phyloP scores from a whole-genome alignment of 2,329 filamentous ascomycete species.

The Penicillium freii region DNA sequence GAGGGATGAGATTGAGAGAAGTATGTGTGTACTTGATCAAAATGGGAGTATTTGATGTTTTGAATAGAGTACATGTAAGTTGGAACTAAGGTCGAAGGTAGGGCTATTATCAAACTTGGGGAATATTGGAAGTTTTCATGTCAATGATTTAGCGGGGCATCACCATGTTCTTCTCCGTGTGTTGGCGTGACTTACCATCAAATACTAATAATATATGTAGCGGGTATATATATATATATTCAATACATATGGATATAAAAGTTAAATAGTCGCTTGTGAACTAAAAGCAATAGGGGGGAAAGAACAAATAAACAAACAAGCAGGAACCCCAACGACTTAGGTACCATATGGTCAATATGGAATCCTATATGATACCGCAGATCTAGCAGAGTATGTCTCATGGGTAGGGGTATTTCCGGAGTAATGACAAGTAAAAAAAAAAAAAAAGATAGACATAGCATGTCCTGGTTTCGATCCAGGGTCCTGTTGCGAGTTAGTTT shows the following conservation, averaged over 20 bases:
- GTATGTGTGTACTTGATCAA: not conserved
- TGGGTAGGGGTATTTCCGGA: too few relatives aligned
- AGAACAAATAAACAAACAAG: not conserved
- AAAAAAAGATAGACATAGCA: not conserved
- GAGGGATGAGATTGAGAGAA: too few relatives aligned
- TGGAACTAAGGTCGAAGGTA: not conserved
- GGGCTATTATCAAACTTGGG: not conserved
- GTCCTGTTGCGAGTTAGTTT: not conserved
- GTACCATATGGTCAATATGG: not conserved
- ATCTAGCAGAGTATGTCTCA: not conserved
- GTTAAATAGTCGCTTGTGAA: not conserved
- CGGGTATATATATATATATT: not conserved
- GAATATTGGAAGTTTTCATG: not conserved
- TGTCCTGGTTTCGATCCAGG: conserved; percentile 6
- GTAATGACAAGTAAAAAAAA: not conserved
- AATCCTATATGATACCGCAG: not conserved
- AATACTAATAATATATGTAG: not conserved
- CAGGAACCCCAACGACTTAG: not conserved
- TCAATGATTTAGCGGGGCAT: too few relatives aligned
- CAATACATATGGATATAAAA: too few relatives aligned
- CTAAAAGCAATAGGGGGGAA: not conserved
- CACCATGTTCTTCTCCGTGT: not conserved
- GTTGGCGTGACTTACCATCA: not conserved
- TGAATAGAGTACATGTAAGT: not conserved
- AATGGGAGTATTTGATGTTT: too few relatives aligned